Evolutionary conservation across 2,329 filamentous ascomycete genomes (phyloP).

Genomic region (Fusarium anthophilum): DNA sequence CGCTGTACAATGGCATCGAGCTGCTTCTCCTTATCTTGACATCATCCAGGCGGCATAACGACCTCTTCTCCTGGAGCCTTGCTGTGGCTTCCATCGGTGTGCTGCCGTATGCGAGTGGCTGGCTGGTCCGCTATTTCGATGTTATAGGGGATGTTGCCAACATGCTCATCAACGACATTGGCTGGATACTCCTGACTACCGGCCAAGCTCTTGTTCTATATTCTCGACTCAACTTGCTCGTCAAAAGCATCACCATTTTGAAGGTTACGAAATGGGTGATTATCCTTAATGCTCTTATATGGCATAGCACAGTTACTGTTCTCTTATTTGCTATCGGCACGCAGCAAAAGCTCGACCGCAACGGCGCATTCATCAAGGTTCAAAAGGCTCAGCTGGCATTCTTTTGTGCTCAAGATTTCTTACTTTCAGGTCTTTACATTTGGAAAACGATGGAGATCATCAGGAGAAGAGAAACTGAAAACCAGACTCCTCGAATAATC

Average conservation of each 20-base stretch:
- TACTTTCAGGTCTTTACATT: slow-evolving; percentile 29
- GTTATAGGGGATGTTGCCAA: slow-evolving; percentile 6
- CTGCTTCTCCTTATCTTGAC: slow-evolving; percentile 28
- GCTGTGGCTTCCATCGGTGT: slow-evolving; percentile 17
- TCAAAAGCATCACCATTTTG: slow-evolving; percentile 8
- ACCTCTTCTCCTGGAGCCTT: slow-evolving; percentile 31
- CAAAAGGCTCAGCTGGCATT: slow-evolving; percentile 24
- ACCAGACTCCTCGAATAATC: slow-evolving; percentile 23
- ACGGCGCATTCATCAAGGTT: slow-evolving; percentile 1
- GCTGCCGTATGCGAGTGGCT: slow-evolving; percentile 25
- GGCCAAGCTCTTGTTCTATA: slow-evolving; percentile 31
- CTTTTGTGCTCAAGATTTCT: slow-evolving; percentile 28
- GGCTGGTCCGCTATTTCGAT: slow-evolving; percentile 23
- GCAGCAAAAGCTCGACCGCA: slow-evolving; percentile 3
- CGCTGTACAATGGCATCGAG: slow-evolving; percentile 30
- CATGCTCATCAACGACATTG: slow-evolving; percentile 19
- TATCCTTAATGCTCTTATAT: slow-evolving; percentile 21
- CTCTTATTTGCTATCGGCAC: slow-evolving; percentile 16
- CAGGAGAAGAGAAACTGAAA: slow-evolving; percentile 4
- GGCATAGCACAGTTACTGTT: slow-evolving; percentile 24
- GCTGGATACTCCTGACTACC: slow-evolving; percentile 33
- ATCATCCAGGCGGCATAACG: slow-evolving; percentile 21
- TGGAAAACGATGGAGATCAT: slow-evolving; percentile 27
- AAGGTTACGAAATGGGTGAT: slow-evolving; percentile 23
- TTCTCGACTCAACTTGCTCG: slow-evolving; percentile 25